Conservation (phyloP, 805 yeast genomes). For the Kregervanrija fluxuum region DNA sequence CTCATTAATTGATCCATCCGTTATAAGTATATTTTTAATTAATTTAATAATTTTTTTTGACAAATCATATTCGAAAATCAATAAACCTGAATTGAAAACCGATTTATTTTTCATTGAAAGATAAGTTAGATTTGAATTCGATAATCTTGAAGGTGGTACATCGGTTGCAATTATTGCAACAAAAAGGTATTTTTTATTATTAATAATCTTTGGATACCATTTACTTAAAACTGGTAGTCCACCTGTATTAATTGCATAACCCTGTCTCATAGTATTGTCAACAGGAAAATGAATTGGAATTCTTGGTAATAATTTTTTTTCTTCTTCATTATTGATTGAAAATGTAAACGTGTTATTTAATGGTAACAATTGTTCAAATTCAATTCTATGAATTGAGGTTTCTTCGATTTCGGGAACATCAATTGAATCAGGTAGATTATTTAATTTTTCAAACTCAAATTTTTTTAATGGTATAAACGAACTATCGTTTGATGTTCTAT, state of each 20-base stretch:
- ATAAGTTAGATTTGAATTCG: slow-evolving; percentile 10
- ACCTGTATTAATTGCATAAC: slow-evolving; percentile 24
- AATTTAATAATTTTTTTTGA: slow-evolving; percentile 3
- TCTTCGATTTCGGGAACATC: background rate
- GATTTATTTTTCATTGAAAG: slow-evolving; percentile 10
- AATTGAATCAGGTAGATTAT: background rate
- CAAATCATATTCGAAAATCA: slow-evolving; percentile 16
- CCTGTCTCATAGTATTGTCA: slow-evolving; percentile 15
- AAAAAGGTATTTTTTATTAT: slow-evolving; percentile 19
- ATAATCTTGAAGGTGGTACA: slow-evolving; percentile 6
- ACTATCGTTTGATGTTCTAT: no score
- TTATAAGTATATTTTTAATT: slow-evolving; percentile 13
- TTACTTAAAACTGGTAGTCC: slow-evolving; percentile 22
- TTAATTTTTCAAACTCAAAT: background rate
- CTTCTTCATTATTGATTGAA: slow-evolving; percentile 11
- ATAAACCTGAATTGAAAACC: slow-evolving; percentile 15
- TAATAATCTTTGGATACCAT: slow-evolving; percentile 19
- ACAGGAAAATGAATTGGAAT: slow-evolving; percentile 13
- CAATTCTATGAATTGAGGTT: slow-evolving; percentile 1
- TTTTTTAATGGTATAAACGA: no score
- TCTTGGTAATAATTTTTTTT: slow-evolving; percentile 1
- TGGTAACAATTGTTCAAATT: slow-evolving; percentile 6
- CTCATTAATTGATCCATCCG: slow-evolving; percentile 19
- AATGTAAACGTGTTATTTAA: slow-evolving; percentile 11
- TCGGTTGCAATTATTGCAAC: slow-evolving; percentile 16